A percentile compares a stretch with the other conserved stretches of the same genome.
Evolutionary conservation across 495 filamentous ascomycete species (phyloP).

Genomic region (Penicillium soppii): DNA sequence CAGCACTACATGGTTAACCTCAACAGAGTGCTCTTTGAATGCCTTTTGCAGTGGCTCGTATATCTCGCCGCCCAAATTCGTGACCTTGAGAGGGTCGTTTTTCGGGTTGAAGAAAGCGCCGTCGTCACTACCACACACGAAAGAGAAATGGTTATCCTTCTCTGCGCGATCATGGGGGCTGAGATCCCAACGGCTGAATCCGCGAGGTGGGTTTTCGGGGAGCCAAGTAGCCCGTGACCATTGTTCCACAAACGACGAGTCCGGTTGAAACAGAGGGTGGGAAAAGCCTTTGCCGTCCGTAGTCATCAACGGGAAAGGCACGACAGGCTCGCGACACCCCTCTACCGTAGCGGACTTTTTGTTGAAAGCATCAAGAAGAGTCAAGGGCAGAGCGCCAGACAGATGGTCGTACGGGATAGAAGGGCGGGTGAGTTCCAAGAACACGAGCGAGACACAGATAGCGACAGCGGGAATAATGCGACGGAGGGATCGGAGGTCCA

Average conservation of each 20-base stretch:
- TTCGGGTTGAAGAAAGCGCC: constrained; percentile 35
- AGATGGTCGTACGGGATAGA: constrained; percentile 34
- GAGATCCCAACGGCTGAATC: constrained; percentile 30
- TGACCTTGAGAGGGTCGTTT: constrained; percentile 42
- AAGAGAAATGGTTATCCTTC: constrained; percentile 21
- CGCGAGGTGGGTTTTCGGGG: constrained; percentile 21
- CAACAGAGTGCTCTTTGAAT: constrained; percentile 27
- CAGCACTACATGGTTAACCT: constrained; percentile 43
- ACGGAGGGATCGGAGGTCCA: constrained; percentile 19
- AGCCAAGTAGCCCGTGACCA: constrained; percentile 30
- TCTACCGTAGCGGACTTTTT: constrained; percentile 18
- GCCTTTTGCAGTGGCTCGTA: constrained; percentile 31
- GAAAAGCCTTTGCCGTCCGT: not conserved
- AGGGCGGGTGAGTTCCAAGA: constrained; percentile 25
- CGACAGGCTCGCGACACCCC: constrained; percentile 22
- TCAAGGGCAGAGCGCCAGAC: constrained; percentile 31
- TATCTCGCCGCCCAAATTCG: constrained; percentile 38
- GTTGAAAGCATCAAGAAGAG: constrained; percentile 28
- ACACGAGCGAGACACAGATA: constrained; percentile 20
- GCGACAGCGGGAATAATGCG: constrained; percentile 16
- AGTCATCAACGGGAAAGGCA: constrained; percentile 23
- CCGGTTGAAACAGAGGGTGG: constrained; percentile 7
- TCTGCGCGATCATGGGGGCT: constrained; percentile 14
- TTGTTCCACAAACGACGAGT: constrained; percentile 3
- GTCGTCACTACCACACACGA: constrained; percentile 15